Evolutionary conservation across 805 yeast genomes (phyloP).

Genomic region (Priceomyces haplophilus): DNA sequence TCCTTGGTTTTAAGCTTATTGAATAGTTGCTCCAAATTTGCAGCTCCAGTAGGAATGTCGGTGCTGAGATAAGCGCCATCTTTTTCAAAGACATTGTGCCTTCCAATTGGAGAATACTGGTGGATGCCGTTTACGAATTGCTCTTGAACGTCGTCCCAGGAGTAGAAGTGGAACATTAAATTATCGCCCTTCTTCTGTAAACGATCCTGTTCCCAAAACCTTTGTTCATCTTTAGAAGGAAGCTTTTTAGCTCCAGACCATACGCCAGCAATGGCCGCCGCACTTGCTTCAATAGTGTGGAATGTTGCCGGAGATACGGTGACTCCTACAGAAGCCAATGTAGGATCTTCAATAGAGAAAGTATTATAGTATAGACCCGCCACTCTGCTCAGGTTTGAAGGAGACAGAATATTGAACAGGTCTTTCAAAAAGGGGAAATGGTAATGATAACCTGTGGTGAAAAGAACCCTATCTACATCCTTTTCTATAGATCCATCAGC

Average conservation of each 20-base stretch:
- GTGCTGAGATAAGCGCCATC: conserved; percentile 20
- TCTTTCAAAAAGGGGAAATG: conserved; percentile 41
- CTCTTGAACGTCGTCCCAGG: conserved; percentile 19
- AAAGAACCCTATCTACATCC: conserved; percentile 38
- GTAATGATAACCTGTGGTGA: conserved; percentile 52
- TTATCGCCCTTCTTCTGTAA: conserved; percentile 18
- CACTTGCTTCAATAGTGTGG: conserved; percentile 48
- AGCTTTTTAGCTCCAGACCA: conserved; percentile 41
- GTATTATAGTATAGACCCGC: conserved; percentile 37
- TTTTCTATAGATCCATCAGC: conserved; percentile 23
- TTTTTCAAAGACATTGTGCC: conserved; percentile 28
- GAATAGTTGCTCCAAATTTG: conserved; percentile 19
- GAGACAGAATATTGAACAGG: conserved; percentile 20
- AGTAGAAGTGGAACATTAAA: conserved; percentile 32
- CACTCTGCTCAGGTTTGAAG: conserved; percentile 29
- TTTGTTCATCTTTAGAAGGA: conserved; percentile 41
- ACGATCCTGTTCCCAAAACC: conserved; percentile 28
- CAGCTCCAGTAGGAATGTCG: conserved; percentile 21
- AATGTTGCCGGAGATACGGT: conserved; percentile 44
- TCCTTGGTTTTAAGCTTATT: conserved; percentile 19
- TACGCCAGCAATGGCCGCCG: conserved; percentile 58
- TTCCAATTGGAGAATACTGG: conserved; percentile 22
- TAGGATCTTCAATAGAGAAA: conserved; percentile 41
- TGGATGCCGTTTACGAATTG: conserved; percentile 26
- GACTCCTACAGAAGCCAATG: conserved; percentile 40